Conservation (phyloP, 2,329 filamentous ascomycete species). For the Colletotrichum tabaci region DNA sequence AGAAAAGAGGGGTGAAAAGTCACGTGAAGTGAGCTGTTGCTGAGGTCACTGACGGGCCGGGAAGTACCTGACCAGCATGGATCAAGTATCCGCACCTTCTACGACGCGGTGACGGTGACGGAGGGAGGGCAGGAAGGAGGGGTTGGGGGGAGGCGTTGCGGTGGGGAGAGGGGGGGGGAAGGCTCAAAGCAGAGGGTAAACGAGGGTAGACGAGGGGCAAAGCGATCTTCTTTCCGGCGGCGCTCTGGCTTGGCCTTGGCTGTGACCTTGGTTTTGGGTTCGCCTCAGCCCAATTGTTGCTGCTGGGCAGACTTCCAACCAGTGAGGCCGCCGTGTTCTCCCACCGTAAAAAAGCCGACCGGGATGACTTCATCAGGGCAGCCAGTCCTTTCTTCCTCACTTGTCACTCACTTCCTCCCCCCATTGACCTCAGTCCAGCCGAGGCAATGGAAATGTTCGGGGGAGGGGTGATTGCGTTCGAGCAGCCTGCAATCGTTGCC, state of each 20-base stretch:
- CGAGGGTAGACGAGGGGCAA: conserved; percentile 22
- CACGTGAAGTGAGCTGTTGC: conserved; percentile 41
- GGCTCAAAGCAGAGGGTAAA: conserved; percentile 47
- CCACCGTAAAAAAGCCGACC: conserved; percentile 13
- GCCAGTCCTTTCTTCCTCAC: neutral
- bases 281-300: conserved; percentile 19
- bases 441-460: neutral
- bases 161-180: conserved; percentile 46
- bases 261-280: conserved; percentile 11
- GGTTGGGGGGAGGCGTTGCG: conserved; percentile 10
- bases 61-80: conserved; percentile 24
- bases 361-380: conserved; percentile 36
- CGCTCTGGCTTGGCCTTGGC: conserved; percentile 13
- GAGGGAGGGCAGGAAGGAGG: conserved; percentile 21
- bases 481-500: conserved; percentile 9
- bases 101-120: conserved; percentile 2
- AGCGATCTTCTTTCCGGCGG: conserved; percentile 17
- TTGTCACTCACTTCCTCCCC: neutral
- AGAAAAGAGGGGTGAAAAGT: conserved; percentile 26
- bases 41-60: conserved; percentile 34
- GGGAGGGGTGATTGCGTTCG: neutral
- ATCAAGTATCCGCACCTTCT: conserved; percentile 26
- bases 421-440: conserved; percentile 19
- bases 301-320: neutral
- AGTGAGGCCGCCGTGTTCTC: neutral